Conservation (phyloP, 2,329 filamentous ascomycete species). For the Bipolaris zeicola region DNA sequence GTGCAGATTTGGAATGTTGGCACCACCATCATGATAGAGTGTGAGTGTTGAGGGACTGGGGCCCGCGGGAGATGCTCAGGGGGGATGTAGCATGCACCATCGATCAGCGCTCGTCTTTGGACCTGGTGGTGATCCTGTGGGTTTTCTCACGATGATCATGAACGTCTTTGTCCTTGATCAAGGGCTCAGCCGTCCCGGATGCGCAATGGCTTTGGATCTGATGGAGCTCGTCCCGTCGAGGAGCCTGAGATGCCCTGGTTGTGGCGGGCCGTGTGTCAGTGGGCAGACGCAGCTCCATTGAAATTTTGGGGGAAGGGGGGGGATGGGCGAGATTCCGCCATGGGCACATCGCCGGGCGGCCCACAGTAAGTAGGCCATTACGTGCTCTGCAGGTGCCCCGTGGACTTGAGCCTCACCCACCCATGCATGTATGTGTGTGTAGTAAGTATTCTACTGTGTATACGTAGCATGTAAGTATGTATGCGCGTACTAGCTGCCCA, state of each 20-base stretch:
- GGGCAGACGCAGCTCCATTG: neutral
- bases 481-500: too few species aligned
- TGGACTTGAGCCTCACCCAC: too few species aligned
- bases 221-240: neutral
- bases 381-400: too few species aligned
- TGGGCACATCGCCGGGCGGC: too few species aligned
- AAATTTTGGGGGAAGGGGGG: neutral
- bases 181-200: neutral
- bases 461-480: too few species aligned
- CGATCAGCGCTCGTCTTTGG: conserved; percentile 9
- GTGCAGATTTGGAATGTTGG: conserved; percentile 1
- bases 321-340: too few species aligned
- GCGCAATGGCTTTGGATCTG: neutral
- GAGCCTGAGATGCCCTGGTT: neutral
- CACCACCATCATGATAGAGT: neutral
- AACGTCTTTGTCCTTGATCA: neutral
- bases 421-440: too few species aligned
- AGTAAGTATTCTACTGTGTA: too few species aligned
- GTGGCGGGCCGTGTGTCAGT: neutral
- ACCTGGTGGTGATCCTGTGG: conserved; percentile 7
- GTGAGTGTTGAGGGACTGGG: neutral
- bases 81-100: neutral
- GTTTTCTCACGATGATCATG: conserved; percentile 5
- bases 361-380: too few species aligned
- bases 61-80: conserved; percentile 2